These are phyloP conservation scores for Exophiala viscosa DNA, from an alignment of 2,329 filamentous ascomycete genomes.

Conservation along the genomic window DNA sequence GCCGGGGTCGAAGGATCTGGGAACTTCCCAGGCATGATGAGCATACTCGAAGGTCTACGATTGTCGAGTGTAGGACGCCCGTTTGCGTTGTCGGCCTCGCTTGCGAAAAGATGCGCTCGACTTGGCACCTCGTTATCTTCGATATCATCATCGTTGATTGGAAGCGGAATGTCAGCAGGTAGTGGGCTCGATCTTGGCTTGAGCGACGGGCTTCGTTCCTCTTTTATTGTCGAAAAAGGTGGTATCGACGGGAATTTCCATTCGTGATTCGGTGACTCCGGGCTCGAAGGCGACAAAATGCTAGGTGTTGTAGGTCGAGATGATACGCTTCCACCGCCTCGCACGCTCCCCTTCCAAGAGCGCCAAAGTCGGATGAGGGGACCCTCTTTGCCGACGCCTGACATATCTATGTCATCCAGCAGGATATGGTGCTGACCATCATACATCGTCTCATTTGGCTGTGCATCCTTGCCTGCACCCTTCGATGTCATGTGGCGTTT, in stretches of 20 bases:
- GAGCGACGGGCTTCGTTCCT: conserved; percentile 25
- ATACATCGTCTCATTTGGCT: conserved; percentile 37
- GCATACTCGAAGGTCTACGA: conserved; percentile 23
- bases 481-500: conserved; percentile 53
- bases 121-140: conserved; percentile 78
- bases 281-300: conserved; percentile 27
- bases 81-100: neutral
- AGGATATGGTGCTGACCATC: conserved; percentile 61
- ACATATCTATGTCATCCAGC: conserved; percentile 89
- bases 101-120: conserved; percentile 48
- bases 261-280: conserved; percentile 37
- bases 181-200: conserved; percentile 32
- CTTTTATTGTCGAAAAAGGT: conserved; percentile 28
- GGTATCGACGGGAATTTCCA: conserved; percentile 34
- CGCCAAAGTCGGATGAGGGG: conserved; percentile 88
- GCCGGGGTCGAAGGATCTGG: conserved; percentile 2
- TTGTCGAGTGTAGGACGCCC: conserved; percentile 8
- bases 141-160: conserved; percentile 63
- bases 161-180: conserved; percentile 64
- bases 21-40: conserved; percentile 25
- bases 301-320: conserved; percentile 42
- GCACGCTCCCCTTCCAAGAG: conserved; percentile 78
- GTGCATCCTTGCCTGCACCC: conserved; percentile 53
- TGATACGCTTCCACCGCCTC: conserved; percentile 55
- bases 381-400: conserved; percentile 84